Evolutionary conservation across 352 stramenopile genomes (phyloP).

Genomic region (Aphanomyces euteiches): DNA sequence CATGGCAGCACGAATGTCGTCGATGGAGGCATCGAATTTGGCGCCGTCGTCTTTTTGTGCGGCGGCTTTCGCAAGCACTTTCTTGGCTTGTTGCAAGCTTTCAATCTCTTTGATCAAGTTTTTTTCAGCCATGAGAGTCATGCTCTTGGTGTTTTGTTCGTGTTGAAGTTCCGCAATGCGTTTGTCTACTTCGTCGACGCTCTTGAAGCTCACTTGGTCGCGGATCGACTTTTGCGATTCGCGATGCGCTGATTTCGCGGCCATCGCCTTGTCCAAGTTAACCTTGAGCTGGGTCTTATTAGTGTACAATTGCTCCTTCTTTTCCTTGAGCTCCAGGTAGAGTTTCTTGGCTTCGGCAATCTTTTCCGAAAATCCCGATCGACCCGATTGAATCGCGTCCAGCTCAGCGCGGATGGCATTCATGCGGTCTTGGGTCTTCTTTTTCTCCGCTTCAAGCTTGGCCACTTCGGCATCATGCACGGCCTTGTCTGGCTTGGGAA

Average conservation of each 20-base stretch:
- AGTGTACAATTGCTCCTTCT: conserved; percentile 85
- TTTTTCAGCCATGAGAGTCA: conserved; percentile 96
- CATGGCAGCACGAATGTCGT: conserved; percentile 67
- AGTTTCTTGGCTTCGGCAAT: conserved; percentile 86
- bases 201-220: conserved; percentile 82
- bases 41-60: conserved; percentile 82
- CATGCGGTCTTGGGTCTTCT: conserved; percentile 86
- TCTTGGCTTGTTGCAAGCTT: conserved; percentile 84
- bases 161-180: conserved; percentile 86
- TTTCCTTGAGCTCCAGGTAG: conserved; percentile 71
- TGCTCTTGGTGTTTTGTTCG: conserved; percentile 93
- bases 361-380: conserved; percentile 76
- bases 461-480: conserved; percentile 84
- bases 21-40: conserved; percentile 72
- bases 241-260: conserved; percentile 70
- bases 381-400: conserved; percentile 75
- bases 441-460: conserved; percentile 86
- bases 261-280: conserved; percentile 75
- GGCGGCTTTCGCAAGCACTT: conserved; percentile 77
- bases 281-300: conserved; percentile 77
- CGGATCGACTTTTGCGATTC: conserved; percentile 64
- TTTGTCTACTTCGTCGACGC: conserved; percentile 86
- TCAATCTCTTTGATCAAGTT: conserved; percentile 97
- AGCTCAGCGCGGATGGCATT: conserved; percentile 68
- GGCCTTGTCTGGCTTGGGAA: conserved; percentile 86